Percentiles rank a stretch among this genome's conserved stretches.
Evolutionary conservation across 768 basidiomycete genomes (phyloP).

Genomic region (Russula virescens): DNA sequence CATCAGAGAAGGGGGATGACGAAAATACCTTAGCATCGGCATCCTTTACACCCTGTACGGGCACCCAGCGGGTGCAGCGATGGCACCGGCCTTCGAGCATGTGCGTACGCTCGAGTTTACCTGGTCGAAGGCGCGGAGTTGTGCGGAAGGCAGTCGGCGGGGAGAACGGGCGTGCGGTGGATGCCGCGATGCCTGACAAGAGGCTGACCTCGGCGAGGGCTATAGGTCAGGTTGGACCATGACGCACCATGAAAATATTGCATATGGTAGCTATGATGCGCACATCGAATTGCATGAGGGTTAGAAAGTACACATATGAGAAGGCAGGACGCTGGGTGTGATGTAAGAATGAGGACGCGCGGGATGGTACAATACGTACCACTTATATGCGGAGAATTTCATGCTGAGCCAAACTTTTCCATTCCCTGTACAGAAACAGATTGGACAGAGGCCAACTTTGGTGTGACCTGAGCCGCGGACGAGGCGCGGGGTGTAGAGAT

Average conservation of each 20-base stretch:
- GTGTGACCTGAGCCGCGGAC: slow-evolving; percentile 60
- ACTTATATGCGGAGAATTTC: slow-evolving; percentile 84
- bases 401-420: slow-evolving; percentile 67
- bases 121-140: slow-evolving; percentile 39
- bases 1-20: background rate
- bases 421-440: slow-evolving; percentile 68
- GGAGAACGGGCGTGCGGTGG: slow-evolving; percentile 66
- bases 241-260: slow-evolving; percentile 68
- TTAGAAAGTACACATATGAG: background rate
- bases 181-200: slow-evolving; percentile 59
- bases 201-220: background rate
- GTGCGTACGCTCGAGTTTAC: slow-evolving; percentile 52
- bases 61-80: slow-evolving; percentile 66
- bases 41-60: slow-evolving; percentile 67
- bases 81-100: slow-evolving; percentile 75
- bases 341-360: background rate
- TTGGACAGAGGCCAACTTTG: slow-evolving; percentile 74
- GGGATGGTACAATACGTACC: slow-evolving; percentile 35
- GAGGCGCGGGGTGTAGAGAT: slow-evolving; percentile 76
- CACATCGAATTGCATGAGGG: background rate
- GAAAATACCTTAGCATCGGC: slow-evolving; percentile 58
- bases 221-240: background rate
- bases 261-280: slow-evolving; percentile 62
- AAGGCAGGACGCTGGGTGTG: slow-evolving; percentile 9
- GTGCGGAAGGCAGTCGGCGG: slow-evolving; percentile 63